Evolutionary conservation across 2,329 filamentous ascomycete species (phyloP).

Genomic region (Penicillium palitans): DNA sequence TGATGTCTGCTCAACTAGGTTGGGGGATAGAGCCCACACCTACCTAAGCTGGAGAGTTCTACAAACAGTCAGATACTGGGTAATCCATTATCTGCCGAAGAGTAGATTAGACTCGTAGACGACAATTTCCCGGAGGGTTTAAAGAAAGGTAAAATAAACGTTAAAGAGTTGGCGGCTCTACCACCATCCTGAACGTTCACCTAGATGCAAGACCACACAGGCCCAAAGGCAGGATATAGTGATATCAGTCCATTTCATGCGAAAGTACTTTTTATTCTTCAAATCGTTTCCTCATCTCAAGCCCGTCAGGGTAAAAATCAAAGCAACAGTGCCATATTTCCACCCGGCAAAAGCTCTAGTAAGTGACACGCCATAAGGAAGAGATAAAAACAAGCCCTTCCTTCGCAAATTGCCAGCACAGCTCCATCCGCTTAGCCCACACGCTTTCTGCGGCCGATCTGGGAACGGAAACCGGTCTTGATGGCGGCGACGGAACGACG

Average conservation of each 20-base stretch:
- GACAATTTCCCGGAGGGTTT: neutral
- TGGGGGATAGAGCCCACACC: neutral
- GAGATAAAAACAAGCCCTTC: slow-evolving; percentile 22
- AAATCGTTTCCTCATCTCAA: slow-evolving; percentile 28
- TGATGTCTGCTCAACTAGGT: neutral
- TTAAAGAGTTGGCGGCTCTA: neutral
- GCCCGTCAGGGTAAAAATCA: slow-evolving; percentile 12
- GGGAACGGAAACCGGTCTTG: slow-evolving; percentile 99
- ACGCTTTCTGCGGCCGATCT: slow-evolving; percentile 98
- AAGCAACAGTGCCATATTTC: slow-evolving; percentile 18
- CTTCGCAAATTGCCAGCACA: slow-evolving; percentile 16
- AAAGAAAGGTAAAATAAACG: neutral
- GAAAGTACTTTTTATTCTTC: slow-evolving; percentile 29
- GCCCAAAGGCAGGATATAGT: slow-evolving; percentile 13
- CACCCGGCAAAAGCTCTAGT: slow-evolving; percentile 20
- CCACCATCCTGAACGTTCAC: too few species aligned
- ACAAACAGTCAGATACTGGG: neutral
- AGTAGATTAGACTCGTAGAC: neutral
- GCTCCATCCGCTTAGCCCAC: slow-evolving; percentile 62
- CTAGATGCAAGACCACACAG: neutral
- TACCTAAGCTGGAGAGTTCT: neutral
- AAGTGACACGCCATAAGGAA: slow-evolving; percentile 27
- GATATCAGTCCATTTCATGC: slow-evolving; percentile 35
- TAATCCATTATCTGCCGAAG: neutral
- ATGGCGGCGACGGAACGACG: slow-evolving; percentile 92